Base-by-base conservation (phyloP, 2,329 filamentous ascomycete species). In the Colletotrichum tofieldiae region DNA sequence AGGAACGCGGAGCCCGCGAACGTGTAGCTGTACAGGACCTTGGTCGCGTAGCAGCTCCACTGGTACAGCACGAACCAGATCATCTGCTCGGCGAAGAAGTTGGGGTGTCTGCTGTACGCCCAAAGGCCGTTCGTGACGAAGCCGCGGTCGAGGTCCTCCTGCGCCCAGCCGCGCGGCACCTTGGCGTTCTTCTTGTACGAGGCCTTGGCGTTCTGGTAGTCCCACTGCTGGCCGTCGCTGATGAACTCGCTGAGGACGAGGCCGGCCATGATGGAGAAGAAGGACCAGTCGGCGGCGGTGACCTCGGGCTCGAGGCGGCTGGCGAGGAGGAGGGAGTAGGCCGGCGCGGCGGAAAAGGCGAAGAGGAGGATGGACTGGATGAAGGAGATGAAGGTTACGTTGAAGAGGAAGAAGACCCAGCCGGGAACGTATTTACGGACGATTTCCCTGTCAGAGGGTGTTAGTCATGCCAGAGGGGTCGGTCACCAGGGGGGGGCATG, bases 171-270 rank as follows among this genome's bases (percentile, higher is more conserved):
- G 6, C 83, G 81, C 0, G 94, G 90, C 4, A 96, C 87, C 79
- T 93, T 93, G 60, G 91, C 94, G 1, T 91, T 92, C 73, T 90
- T 86, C 73, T 90, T 89, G 82, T 98, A 98, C 54, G 89, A 81
- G 56, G 89, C 84, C 84, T 98, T 98, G 60, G 95, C 95, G 20
- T 84, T 84, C 80, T 99, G 95, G 84, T 91, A 99, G 74, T 90
- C 91, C 93, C 95, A 99, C 83, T 98, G 95, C 80, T 98, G 94
- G 74, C 95, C 92, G 80, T 99, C 96, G 78, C 94, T 94, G 78
- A 98, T 89, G 82, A 89, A 94, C 78, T 98, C 95, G 62, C 89
- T 87, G 5, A 89, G 73, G 12, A 92, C 84, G 52, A 93, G 82
- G 20, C 80, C 82, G 18, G 90, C 76, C 72, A 86, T 79, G 3